Conservation (phyloP, 768 basidiomycete genomes). For the Amanita fuliginea region DNA sequence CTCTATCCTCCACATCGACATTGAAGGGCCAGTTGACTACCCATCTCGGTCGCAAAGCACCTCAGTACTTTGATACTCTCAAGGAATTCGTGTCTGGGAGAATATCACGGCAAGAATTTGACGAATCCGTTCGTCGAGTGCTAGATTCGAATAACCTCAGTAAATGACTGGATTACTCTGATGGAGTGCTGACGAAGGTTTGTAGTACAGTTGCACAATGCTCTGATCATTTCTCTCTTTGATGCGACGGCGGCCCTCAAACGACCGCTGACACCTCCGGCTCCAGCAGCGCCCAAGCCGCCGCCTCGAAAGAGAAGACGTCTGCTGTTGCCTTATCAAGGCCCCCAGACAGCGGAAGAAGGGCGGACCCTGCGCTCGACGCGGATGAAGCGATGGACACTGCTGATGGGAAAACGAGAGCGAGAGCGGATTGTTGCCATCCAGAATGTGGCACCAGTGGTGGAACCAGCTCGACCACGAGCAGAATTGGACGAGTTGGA, state of each 20-base stretch:
- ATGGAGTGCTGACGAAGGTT: constrained; percentile 3
- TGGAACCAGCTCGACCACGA: constrained; percentile 33
- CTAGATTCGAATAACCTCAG: constrained; percentile 48
- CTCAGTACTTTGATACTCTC: constrained; percentile 51
- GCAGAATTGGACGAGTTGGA: constrained; percentile 56
- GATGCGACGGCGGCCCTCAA: constrained; percentile 64
- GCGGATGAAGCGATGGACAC: constrained; percentile 64
- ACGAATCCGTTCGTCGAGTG: constrained; percentile 51
- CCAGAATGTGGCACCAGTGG: constrained; percentile 26
- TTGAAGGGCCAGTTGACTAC: constrained; percentile 58
- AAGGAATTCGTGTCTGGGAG: constrained; percentile 56
- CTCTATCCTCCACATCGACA: constrained; percentile 62
- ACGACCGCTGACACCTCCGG: constrained; percentile 56
- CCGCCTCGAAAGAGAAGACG: constrained; percentile 58
- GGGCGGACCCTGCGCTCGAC: constrained; percentile 45
- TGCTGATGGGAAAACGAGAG: constrained; percentile 63
- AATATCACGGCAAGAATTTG: constrained; percentile 67
- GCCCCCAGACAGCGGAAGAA: constrained; percentile 41
- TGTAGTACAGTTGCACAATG: constrained; percentile 71
- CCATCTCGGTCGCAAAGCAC: constrained; percentile 50
- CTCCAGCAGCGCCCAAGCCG: constrained; percentile 48
- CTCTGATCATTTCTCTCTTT: constrained; percentile 73
- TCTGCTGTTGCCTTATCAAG: constrained; percentile 65
- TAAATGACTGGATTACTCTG: constrained; percentile 9
- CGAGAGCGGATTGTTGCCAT: constrained; percentile 56